These are phyloP conservation scores for Sporothrix globosa DNA, from an alignment of 2,329 filamentous ascomycete species.

Conservation along the genomic window DNA sequence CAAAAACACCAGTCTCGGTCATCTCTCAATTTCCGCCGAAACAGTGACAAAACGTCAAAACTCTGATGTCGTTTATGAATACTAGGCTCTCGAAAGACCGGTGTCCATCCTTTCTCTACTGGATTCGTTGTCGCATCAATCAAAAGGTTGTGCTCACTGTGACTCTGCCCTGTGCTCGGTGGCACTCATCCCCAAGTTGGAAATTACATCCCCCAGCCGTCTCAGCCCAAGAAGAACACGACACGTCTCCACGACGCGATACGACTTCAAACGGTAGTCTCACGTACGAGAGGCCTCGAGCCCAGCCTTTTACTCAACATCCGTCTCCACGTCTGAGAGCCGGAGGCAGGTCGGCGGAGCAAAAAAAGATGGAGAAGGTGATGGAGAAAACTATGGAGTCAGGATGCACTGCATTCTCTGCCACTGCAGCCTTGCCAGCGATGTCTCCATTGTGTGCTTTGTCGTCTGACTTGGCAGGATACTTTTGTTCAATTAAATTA, in stretches of 20 bases:
- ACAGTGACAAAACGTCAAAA: neutral
- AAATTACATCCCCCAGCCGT: neutral
- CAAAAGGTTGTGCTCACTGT: conserved; percentile 3
- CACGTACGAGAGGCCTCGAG: neutral
- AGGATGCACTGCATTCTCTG: neutral
- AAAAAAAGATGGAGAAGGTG: neutral
- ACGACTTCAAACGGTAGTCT: conserved; percentile 14
- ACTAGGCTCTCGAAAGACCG: neutral
- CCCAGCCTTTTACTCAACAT: neutral
- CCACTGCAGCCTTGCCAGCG: conserved; percentile 13
- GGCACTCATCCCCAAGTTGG: neutral
- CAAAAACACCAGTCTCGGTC: neutral
- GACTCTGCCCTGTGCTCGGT: conserved; percentile 10
- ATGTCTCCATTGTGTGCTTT: neutral
- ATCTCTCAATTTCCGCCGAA: neutral
- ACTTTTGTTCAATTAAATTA: neutral
- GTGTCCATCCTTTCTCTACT: neutral
- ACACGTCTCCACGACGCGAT: conserved; percentile 18
- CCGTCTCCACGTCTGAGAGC: conserved; percentile 21
- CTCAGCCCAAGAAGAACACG: neutral
- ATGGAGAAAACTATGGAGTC: conserved; percentile 1
- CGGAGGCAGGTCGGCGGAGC: conserved; percentile 12
- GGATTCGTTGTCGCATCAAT: neutral
- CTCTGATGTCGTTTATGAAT: neutral
- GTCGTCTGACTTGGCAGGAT: neutral